A percentile compares a stretch with the other conserved stretches of the same genome.
Conservation (phyloP, 2,329 filamentous ascomycete species). For the Colletotrichum australisinense region DNA sequence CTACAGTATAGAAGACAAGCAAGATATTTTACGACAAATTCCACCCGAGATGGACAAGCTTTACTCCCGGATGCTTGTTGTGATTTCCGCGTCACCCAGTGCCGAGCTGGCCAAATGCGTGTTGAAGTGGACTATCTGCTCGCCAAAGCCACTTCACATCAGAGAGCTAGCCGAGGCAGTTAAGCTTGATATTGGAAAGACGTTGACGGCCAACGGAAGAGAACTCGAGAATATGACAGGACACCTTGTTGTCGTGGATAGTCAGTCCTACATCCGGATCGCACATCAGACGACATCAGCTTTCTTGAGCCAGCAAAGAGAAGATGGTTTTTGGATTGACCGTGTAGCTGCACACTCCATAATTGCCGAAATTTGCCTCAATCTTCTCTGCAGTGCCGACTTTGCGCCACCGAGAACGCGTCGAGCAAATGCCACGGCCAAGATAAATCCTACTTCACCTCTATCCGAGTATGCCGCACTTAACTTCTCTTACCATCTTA, state of each 20-base stretch:
- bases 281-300: neutral
- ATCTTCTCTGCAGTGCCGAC: neutral
- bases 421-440: neutral
- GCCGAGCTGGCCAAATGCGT: neutral
- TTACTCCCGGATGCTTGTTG: neutral
- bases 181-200: neutral
- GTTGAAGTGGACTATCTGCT: neutral
- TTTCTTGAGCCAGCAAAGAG: neutral
- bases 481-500: neutral
- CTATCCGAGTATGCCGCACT: neutral
- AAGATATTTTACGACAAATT: constrained; percentile 36
- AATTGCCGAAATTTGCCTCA: neutral
- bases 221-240: neutral
- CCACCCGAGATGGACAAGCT: constrained; percentile 35
- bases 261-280: neutral
- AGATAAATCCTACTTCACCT: neutral
- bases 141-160: neutral
- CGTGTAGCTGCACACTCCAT: neutral
- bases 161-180: neutral
- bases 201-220: neutral
- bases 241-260: neutral
- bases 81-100: neutral
- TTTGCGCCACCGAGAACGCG: neutral
- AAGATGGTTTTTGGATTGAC: neutral
- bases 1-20: constrained; percentile 40